Conservation (phyloP, 345 rosid genomes). For the Hibiscus mutabilis region DNA sequence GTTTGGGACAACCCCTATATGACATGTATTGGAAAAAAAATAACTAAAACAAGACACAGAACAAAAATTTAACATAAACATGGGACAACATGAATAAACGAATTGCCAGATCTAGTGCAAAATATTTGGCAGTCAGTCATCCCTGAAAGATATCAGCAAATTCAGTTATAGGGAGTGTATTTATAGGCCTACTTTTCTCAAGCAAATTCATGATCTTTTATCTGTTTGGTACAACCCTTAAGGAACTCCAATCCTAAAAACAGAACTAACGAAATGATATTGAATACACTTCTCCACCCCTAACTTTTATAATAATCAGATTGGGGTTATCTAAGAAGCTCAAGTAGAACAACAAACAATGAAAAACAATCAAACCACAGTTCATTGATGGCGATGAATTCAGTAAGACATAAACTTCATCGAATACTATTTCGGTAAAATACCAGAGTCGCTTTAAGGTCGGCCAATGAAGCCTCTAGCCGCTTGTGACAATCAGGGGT, state of each 20-base stretch:
- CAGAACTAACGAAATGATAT: neutral
- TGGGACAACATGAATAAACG: too few species aligned
- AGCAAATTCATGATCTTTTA: too few species aligned
- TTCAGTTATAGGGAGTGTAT: neutral
- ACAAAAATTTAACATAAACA: too few species aligned
- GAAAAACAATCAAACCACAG: neutral
- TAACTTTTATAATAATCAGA: neutral
- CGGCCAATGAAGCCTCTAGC: slow-evolving; percentile 75
- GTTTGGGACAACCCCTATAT: neutral
- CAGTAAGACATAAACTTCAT: neutral
- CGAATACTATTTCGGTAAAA: neutral
- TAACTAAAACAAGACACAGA: too few species aligned
- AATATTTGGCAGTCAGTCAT: neutral
- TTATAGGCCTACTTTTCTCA: neutral
- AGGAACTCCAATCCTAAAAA: neutral
- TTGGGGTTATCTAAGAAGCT: neutral
- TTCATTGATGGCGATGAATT: slow-evolving; percentile 1
- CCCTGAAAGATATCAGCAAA: neutral
- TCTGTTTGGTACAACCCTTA: neutral
- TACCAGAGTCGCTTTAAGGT: slow-evolving; percentile 78
- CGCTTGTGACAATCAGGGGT: slow-evolving; percentile 89
- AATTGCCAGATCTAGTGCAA: neutral
- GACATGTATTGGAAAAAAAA: neutral
- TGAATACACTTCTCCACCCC: neutral
- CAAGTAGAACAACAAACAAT: neutral